Evolutionary conservation across 225 moss, liverwort and hornwort genomes (phyloP), one percentile per base, ranked within the genome.

Genomic region (Marchantia polymorpha): DNA sequence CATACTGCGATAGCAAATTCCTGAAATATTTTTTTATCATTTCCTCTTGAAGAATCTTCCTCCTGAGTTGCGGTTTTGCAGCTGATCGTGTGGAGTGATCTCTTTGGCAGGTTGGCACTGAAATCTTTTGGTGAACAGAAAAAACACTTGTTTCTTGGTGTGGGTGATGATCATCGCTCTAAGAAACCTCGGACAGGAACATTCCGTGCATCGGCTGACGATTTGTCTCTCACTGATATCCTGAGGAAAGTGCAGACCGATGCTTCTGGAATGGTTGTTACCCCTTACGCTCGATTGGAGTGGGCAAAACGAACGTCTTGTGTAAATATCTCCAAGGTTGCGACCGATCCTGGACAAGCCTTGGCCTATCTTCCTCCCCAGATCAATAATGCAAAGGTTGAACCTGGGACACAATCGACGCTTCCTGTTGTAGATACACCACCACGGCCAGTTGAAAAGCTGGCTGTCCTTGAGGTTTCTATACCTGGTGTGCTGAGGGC

Each of bases 81-180:
- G 39, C 74, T 74, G 6, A 53, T 52, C 5, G 52, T 55, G 22
- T 59, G 31, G 53, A 7, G 51, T 52, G 12, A 49, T 77, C 16
- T 77, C 26, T 16, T 3, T 75, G 61, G 39, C 86, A 91, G 91
- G 74, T 51, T 91, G 73, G 92, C 95, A 54, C 78, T 92, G 79
- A 95, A 95, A 87, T 89, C 90, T 29, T 95, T 93, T 80, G 84
- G 84, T 58, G 93, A 93, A 85, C 95, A 95, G 83, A 92, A 91
- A 75, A 92, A 80, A 64, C 86, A 91, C 25, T 87, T 83, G 69
- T 95, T 95, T 69, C 88, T 87, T 72, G 88, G 86, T 67, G 83
- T 91, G 48, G 82, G 82, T 82, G 82, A 89, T 73, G 72, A 83
- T 48, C 67, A 50, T 67, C 49, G 80, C 52, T 80, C 82, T 12